These are phyloP conservation scores for Basidiobolus meristosporus DNA, from an alignment of 371 early-diverging fungal genomes.

Conservation along the genomic window DNA sequence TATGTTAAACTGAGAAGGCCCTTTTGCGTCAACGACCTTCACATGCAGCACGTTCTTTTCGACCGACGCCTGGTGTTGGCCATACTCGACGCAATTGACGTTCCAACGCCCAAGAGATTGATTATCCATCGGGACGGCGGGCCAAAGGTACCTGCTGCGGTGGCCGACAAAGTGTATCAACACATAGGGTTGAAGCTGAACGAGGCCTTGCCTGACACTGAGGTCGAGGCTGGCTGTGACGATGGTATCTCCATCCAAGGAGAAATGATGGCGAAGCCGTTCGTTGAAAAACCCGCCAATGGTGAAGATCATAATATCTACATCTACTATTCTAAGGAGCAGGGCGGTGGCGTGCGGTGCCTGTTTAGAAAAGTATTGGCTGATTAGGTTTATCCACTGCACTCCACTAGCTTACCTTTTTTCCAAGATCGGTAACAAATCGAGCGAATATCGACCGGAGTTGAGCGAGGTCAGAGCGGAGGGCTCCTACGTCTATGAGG, in stretches of 20 bases:
- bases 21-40: slow-evolving; percentile 79
- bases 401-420: background rate
- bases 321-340: slow-evolving; percentile 74
- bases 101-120: slow-evolving; percentile 75
- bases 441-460: slow-evolving; percentile 74
- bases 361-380: slow-evolving; percentile 78
- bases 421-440: slow-evolving; percentile 73
- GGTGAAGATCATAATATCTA: slow-evolving; percentile 96
- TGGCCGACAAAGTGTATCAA: slow-evolving; percentile 15
- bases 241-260: slow-evolving; percentile 62
- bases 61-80: slow-evolving; percentile 81
- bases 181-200: slow-evolving; percentile 24
- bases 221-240: slow-evolving; percentile 29
- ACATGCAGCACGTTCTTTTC: slow-evolving; percentile 77
- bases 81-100: slow-evolving; percentile 64
- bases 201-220: slow-evolving; percentile 7
- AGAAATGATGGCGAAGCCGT: slow-evolving; percentile 64
- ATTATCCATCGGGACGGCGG: slow-evolving; percentile 56
- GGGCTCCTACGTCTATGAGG: slow-evolving; percentile 87
- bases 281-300: slow-evolving; percentile 94
- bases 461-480: slow-evolving; percentile 39
- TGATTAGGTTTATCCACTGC: no score
- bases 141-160: slow-evolving; percentile 25
- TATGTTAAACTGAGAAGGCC: slow-evolving; percentile 75
- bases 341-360: slow-evolving; percentile 81